Percentiles rank a stretch among this genome's conserved stretches.
Conservation (phyloP, 345 rosid species). For the Geranium brycei region DNA sequence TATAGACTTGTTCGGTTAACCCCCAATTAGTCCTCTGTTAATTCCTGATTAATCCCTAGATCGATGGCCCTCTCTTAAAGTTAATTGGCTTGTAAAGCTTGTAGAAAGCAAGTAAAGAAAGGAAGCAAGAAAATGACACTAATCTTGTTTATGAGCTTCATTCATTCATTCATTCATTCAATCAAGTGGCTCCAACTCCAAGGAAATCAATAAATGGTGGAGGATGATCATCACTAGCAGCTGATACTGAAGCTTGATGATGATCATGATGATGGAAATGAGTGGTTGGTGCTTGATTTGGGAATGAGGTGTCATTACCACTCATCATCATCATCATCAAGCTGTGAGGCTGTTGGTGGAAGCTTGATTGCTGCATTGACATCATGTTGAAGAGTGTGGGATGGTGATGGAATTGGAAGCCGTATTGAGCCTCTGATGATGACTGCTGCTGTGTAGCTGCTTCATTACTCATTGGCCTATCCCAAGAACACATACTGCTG, state of each 20-base stretch:
- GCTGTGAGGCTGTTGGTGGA: slow-evolving; percentile 9
- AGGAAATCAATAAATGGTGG: slow-evolving; percentile 62
- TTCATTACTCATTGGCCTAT: slow-evolving; percentile 12
- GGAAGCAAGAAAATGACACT: background rate
- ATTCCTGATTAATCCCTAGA: too few relatives aligned
- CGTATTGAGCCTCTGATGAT: background rate
- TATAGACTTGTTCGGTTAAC: too few relatives aligned
- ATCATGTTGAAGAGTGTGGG: slow-evolving; percentile 10
- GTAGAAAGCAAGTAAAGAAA: background rate
- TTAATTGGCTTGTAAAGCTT: too few relatives aligned
- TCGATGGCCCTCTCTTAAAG: too few relatives aligned
- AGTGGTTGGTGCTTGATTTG: slow-evolving; percentile 9
- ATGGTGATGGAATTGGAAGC: slow-evolving; percentile 7
- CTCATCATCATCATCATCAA: background rate
- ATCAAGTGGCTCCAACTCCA: slow-evolving; percentile 64
- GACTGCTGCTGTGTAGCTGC: background rate
- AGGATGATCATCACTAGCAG: slow-evolving; percentile 7
- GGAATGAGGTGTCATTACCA: background rate
- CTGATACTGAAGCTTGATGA: slow-evolving; percentile 10
- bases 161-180: too few relatives aligned
- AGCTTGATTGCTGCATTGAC: slow-evolving; percentile 25
- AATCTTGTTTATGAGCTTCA: too few relatives aligned
- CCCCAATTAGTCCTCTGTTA: too few relatives aligned
- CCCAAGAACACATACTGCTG: slow-evolving; percentile 17
- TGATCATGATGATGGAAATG: slow-evolving; percentile 14